Percentiles rank a stretch among this genome's conserved stretches.
Evolutionary conservation across 73 alveolate species (phyloP).

Genomic region (Symbiodinium pilosum): DNA sequence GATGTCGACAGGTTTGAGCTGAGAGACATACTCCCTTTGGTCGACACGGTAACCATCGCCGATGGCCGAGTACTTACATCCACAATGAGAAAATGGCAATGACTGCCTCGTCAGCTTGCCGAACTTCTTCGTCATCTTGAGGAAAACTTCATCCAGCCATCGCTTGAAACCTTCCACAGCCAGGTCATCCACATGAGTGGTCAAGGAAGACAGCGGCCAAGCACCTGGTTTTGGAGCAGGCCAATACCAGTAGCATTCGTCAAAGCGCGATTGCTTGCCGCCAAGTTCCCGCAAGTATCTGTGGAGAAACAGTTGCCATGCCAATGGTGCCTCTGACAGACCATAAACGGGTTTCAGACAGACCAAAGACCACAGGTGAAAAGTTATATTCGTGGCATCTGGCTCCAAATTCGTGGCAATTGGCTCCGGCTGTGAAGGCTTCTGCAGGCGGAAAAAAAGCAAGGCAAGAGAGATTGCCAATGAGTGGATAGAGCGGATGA

Average conservation of each 20-base stretch:
- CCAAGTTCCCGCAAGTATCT: neutral
- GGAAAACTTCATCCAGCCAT: neutral
- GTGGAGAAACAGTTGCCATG: conserved; percentile 9
- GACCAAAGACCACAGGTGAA: neutral
- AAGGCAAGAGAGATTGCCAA: no score
- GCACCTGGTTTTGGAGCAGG: neutral
- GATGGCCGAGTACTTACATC: neutral
- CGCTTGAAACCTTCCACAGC: neutral
- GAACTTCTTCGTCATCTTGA: neutral
- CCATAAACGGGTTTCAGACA: neutral
- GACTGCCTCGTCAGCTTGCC: neutral
- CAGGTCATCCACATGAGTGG: conserved; percentile 25
- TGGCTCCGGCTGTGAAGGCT: no score
- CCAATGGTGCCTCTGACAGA: neutral
- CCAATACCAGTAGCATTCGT: conserved; percentile 1
- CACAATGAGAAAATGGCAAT: neutral
- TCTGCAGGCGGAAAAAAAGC: no score
- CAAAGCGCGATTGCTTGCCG: neutral
- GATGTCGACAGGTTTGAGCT: neutral
- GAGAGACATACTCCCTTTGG: neutral
- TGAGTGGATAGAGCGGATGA: no score
- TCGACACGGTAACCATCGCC: neutral
- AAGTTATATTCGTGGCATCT: no score
- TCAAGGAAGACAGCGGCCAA: neutral
- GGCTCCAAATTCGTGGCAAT: no score